These are phyloP conservation scores for Vicia villosa DNA, from an alignment of 306 rosid genomes.

Conservation along the genomic window DNA sequence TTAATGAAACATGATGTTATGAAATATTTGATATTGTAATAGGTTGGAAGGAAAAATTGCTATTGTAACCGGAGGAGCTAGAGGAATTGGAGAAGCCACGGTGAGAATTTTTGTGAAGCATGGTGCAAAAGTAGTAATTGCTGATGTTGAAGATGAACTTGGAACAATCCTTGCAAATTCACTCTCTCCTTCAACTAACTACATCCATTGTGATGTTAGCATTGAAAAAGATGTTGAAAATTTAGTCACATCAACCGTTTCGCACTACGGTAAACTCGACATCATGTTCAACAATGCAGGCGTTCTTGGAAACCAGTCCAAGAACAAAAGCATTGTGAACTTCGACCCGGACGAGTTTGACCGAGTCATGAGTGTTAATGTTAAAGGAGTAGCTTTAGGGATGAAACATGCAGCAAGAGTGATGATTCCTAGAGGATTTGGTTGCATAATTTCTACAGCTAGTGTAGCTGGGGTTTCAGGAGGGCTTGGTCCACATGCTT, in stretches of 20 bases:
- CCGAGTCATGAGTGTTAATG: constrained; percentile 73
- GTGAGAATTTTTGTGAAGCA: constrained; percentile 67
- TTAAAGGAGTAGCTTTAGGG: constrained; percentile 81
- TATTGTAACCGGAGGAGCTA: constrained; percentile 79
- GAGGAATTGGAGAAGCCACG: constrained; percentile 87
- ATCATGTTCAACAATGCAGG: constrained; percentile 93
- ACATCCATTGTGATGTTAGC: constrained; percentile 72
- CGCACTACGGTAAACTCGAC: constrained; percentile 68
- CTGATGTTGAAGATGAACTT: constrained; percentile 61
- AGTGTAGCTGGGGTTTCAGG: constrained; percentile 84
- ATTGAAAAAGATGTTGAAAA: constrained; percentile 65
- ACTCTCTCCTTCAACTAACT: constrained; percentile 57
- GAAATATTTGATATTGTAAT: constrained; percentile 6
- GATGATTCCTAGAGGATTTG: constrained; percentile 67
- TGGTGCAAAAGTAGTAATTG: constrained; percentile 83
- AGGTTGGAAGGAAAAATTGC: constrained; percentile 93
- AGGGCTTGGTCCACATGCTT: constrained; percentile 89
- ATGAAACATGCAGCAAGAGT: constrained; percentile 84
- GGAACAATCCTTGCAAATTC: constrained; percentile 60
- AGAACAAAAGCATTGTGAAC: constrained; percentile 69
- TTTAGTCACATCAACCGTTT: constrained; percentile 47
- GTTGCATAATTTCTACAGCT: constrained; percentile 71
- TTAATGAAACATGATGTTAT: not conserved
- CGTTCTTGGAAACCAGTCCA: constrained; percentile 65
- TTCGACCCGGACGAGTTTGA: constrained; percentile 75